Evolutionary conservation across 768 basidiomycete genomes (phyloP), one percentile per base, ranked within the genome.

Genomic region (Tylopilus rubrobrunneus): DNA sequence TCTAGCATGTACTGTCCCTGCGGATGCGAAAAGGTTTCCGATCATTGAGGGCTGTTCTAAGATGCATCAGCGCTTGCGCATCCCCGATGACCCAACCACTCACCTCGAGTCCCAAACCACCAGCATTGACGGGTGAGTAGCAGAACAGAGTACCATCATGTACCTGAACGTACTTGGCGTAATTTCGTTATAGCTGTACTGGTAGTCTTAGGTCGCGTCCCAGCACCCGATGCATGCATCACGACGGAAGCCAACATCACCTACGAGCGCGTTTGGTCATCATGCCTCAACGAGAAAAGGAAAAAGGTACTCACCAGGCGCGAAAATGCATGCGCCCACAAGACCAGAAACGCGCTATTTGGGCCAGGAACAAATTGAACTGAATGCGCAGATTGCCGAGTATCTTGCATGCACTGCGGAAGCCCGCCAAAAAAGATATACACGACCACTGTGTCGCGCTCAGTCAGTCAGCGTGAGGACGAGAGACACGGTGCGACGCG

Each of bases 211-310:
- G 82, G 85, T 36, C 75, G 75, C 6, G 72, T 66, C 8, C 73
- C 69, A 9, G 23, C 49, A 14, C 70, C 68, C 14, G 82, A 76
- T 29, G 81, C 80, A 49, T 85, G 84, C 12, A 84, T 89, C 1
- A 87, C 86, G n/a, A 90, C 81, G 9, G 88, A 86, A 11, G 85
- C 81, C 39, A 90, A 65, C 81, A 91, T 85, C 25, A 89, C 82
- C 88, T 89, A 31, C 29, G 57, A 53, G 34, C 36, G 12, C 48
- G 33, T 39, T 11, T n/a, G n/a, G n/a, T n/a, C n/a, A n/a, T n/a
- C n/a, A n/a, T n/a, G n/a, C n/a, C n/a, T n/a, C n/a, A 39, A 7
- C 17, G 33, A n/a, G 17, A 39, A 36, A 14, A n/a, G 51, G 33
- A n/a, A 7, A 39, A 39, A 5, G 51, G 37, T 19, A 67, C 80